These are phyloP conservation scores for Hymenoscyphus scutula DNA, from an alignment of 2,329 filamentous ascomycete species.

Conservation along the genomic window DNA sequence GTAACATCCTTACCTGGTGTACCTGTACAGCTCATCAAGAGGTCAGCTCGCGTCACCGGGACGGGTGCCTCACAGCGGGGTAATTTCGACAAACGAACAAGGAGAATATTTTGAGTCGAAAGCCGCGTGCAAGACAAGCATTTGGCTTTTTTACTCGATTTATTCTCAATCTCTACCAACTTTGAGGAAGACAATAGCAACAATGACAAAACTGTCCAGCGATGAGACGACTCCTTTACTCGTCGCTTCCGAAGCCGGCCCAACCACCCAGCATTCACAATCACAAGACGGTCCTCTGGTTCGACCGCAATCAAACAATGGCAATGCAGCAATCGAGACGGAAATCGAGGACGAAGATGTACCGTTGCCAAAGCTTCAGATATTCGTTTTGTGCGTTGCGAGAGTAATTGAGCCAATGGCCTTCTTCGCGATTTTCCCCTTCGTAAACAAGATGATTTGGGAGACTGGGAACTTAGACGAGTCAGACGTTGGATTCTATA, in stretches of 20 bases:
- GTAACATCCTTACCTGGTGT: neutral
- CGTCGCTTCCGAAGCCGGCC: conserved; percentile 10
- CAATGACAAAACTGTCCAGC: neutral
- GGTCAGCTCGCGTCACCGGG: neutral
- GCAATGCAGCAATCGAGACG: neutral
- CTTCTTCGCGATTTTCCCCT: conserved; percentile 83
- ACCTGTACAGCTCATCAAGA: neutral
- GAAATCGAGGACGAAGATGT: conserved; percentile 41
- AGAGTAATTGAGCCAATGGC: conserved; percentile 72
- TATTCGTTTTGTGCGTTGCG: conserved; percentile 70
- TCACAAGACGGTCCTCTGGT: conserved; percentile 13
- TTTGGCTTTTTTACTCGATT: neutral
- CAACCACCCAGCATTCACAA: conserved; percentile 1
- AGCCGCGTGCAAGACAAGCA: neutral
- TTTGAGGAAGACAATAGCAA: neutral
- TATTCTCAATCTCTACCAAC: neutral
- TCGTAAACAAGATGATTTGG: conserved; percentile 74
- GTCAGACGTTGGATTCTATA: conserved; percentile 76
- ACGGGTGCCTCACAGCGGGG: neutral
- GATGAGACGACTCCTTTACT: conserved; percentile 26
- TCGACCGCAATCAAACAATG: conserved; percentile 8
- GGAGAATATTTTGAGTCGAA: neutral
- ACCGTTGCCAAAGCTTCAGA: conserved; percentile 60
- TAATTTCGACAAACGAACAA: neutral
- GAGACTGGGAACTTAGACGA: conserved; percentile 59